Evolutionary conservation across 2,329 filamentous ascomycete species (phyloP).

Genomic region (Claviceps monticola): DNA sequence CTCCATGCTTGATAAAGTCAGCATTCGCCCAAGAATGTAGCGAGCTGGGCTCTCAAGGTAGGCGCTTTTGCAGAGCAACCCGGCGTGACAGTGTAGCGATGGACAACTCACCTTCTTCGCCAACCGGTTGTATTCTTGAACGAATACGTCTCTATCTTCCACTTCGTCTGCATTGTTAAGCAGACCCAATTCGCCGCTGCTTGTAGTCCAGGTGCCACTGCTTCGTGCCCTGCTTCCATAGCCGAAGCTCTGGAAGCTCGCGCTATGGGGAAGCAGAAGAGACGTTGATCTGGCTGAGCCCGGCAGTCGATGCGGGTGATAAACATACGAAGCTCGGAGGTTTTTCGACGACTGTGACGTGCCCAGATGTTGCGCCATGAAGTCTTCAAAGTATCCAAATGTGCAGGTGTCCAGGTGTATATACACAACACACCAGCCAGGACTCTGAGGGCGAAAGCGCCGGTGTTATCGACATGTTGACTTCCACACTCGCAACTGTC

Average conservation of each 20-base stretch:
- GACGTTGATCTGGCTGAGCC: conserved; percentile 16
- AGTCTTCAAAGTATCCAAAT: not conserved
- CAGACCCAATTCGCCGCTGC: conserved; percentile 34
- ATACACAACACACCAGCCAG: no score
- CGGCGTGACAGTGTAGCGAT: not conserved
- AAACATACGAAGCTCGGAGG: conserved; percentile 7
- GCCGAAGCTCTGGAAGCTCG: conserved; percentile 12
- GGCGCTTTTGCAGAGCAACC: not conserved
- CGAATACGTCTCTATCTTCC: conserved; percentile 32
- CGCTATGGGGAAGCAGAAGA: conserved; percentile 13
- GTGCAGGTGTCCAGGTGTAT: not conserved
- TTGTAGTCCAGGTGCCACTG: conserved; percentile 45
- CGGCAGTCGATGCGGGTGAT: conserved; percentile 8
- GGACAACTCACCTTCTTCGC: conserved; percentile 36
- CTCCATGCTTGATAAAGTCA: conserved; percentile 31
- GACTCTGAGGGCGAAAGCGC: not conserved
- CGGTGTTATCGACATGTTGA: not conserved
- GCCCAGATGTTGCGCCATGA: conserved; percentile 13
- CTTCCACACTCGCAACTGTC: not conserved
- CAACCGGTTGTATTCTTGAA: conserved; percentile 46
- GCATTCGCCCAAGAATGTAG: not conserved
- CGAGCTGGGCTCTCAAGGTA: not conserved
- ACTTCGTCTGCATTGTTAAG: conserved; percentile 35
- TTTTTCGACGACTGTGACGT: conserved; percentile 9
- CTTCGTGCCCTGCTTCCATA: conserved; percentile 18